A percentile compares a stretch with the other conserved stretches of the same genome.
These are phyloP conservation scores for Xylariaceae sp. DNA, from an alignment of 2,329 filamentous ascomycete species.

Conservation along the genomic window DNA sequence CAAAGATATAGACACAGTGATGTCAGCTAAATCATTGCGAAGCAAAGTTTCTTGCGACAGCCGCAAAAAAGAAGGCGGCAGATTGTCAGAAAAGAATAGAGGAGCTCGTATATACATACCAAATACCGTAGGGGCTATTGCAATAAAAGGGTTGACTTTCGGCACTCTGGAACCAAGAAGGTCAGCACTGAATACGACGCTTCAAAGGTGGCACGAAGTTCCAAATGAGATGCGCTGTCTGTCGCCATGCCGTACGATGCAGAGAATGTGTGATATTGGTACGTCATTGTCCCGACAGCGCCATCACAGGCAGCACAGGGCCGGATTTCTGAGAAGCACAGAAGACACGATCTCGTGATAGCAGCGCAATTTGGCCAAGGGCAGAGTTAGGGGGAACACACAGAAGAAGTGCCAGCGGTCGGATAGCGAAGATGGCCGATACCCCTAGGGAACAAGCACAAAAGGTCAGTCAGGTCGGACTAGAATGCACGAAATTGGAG, in stretches of 20 bases:
- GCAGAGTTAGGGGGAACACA: background rate
- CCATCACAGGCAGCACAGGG: no score
- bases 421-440: slow-evolving; percentile 70
- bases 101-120: slow-evolving; percentile 24
- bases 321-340: no score
- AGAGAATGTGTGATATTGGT: background rate
- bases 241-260: background rate
- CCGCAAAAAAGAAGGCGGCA: background rate
- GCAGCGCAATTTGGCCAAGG: background rate
- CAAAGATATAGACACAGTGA: slow-evolving; percentile 40
- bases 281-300: no score
- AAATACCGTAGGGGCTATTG: slow-evolving; percentile 71
- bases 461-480: background rate
- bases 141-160: slow-evolving; percentile 80
- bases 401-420: slow-evolving; percentile 68
- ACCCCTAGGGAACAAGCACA: slow-evolving; percentile 2
- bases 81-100: background rate
- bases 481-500: background rate
- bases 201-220: background rate
- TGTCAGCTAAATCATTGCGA: slow-evolving; percentile 1
- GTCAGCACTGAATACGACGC: background rate
- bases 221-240: background rate
- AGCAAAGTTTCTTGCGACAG: background rate
- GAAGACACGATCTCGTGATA: background rate
- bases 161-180: slow-evolving; percentile 34